Base-by-base conservation (phyloP, 306 rosid genomes). In the Lotus japonicus region DNA sequence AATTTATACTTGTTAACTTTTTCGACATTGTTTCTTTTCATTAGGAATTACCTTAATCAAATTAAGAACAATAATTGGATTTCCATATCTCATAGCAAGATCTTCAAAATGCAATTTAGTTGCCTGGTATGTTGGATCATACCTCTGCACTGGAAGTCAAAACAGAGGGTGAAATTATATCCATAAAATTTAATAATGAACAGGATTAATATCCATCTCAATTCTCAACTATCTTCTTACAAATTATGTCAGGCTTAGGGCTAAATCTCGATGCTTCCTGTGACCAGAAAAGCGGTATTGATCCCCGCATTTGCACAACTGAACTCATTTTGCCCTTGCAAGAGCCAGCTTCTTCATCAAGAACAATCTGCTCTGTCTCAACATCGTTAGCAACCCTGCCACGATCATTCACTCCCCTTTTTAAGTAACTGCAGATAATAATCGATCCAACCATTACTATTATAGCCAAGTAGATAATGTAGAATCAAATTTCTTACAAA, bases 381-480 rank as follows among this genome's bases (percentile, higher is more conserved):
- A 94, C 98, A 79, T 94, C 98, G 88, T 94, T 94, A 71, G 98
- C 98, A 82, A 94, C 98, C 59, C 90, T 86, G 12, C 98, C 98
- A 48, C 87, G 89, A 78, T 94, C 97, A 81, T 94, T 94, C 57
- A 90, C 98, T 59, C 98, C 98, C 72, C 97, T 85, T 81, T 94
- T 94, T 86, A 94, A 82, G 88, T 94, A 94, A 64, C 96, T 91
- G 76, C 72, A 74, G 53, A 51, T 31, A 58, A n/a, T n/a, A n/a
- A n/a, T n/a, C n/a, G n/a, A n/a, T n/a, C n/a, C n/a, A n/a, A n/a
- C n/a, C n/a, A n/a, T n/a, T n/a, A n/a, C n/a, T n/a, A n/a, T n/a
- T n/a, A n/a, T 44, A 41, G 21, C 80, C 15, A 45, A 48, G 54
- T 54, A 73, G 60, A 62, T 42, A 28, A 35, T 14, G 17, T 44